Conservation (phyloP, 495 filamentous ascomycete genomes). For the Patellaria atrata region DNA sequence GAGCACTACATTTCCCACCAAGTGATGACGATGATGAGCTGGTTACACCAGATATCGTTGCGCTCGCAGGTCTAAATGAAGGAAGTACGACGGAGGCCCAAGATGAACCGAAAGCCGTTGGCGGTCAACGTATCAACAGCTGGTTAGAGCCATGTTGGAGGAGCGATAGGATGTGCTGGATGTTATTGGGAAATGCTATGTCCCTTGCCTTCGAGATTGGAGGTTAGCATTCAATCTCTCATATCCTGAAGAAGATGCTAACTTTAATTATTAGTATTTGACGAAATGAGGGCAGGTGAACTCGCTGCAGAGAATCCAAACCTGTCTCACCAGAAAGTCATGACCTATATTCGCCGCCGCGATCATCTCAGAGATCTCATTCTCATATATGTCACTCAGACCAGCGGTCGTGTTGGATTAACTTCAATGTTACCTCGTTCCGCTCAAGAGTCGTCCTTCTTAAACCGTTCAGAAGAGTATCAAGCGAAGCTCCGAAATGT, state of each 20-base stretch:
- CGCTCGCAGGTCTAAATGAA: neutral
- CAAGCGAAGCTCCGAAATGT: slow-evolving; percentile 16
- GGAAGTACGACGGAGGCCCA: slow-evolving; percentile 3
- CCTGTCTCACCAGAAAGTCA: slow-evolving; percentile 35
- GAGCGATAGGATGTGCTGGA: slow-evolving; percentile 97
- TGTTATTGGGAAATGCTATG: slow-evolving; percentile 82
- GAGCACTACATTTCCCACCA: slow-evolving; percentile 88
- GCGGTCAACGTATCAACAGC: slow-evolving; percentile 65
- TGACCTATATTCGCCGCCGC: slow-evolving; percentile 62
- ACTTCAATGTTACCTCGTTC: slow-evolving; percentile 71
- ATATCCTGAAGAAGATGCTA: no score
- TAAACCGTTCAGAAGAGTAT: slow-evolving; percentile 10
- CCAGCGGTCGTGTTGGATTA: slow-evolving; percentile 81
- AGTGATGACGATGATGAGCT: slow-evolving; percentile 59
- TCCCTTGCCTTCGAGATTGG: slow-evolving; percentile 85
- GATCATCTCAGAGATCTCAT: slow-evolving; percentile 72
- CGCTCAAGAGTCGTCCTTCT: slow-evolving; percentile 8
- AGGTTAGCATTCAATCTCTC: slow-evolving; percentile 23
- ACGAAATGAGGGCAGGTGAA: slow-evolving; percentile 49
- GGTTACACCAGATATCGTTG: slow-evolving; percentile 27
- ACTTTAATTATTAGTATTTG: slow-evolving; percentile 43
- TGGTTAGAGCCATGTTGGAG: slow-evolving; percentile 96
- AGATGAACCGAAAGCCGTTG: slow-evolving; percentile 29
- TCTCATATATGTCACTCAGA: slow-evolving; percentile 78
- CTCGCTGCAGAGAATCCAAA: slow-evolving; percentile 20